These are phyloP conservation scores for Tothia fuscella DNA, from an alignment of 2,329 filamentous ascomycete species.

Conservation along the genomic window DNA sequence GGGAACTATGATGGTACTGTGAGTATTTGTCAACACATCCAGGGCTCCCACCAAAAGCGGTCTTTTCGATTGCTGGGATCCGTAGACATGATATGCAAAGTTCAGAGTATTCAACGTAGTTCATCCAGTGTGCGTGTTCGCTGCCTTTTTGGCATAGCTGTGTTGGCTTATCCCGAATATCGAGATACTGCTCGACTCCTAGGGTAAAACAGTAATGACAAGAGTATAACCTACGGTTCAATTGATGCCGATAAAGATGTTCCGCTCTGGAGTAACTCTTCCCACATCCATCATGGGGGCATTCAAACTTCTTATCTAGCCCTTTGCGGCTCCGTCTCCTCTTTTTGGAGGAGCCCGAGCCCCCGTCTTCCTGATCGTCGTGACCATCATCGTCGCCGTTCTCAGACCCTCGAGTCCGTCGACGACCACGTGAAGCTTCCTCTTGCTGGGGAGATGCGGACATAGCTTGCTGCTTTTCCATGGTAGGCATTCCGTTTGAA, in stretches of 20 bases:
- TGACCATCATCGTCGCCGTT: constrained; percentile 19
- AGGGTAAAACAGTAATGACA: not conserved
- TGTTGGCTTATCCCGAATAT: too few relatives aligned
- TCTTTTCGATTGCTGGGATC: too few relatives aligned
- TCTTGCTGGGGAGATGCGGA: constrained; percentile 13
- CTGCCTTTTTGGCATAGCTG: too few relatives aligned
- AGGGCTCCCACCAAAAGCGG: too few relatives aligned
- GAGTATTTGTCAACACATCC: too few relatives aligned
- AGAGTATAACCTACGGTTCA: constrained; percentile 59
- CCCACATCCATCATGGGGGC: constrained; percentile 73
- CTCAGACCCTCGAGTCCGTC: constrained; percentile 25
- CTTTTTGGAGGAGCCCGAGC: constrained; percentile 33
- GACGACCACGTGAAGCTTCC: constrained; percentile 25
- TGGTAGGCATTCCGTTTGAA: constrained; percentile 4
- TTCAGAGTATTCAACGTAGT: too few relatives aligned
- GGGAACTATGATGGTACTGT: too few relatives aligned
- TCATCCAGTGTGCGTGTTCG: not conserved
- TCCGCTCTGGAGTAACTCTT: constrained; percentile 96
- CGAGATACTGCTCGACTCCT: too few relatives aligned
- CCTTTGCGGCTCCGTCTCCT: constrained; percentile 63
- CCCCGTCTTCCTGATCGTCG: constrained; percentile 17
- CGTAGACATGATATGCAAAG: too few relatives aligned
- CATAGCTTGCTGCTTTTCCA: constrained; percentile 3
- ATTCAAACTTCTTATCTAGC: constrained; percentile 59
- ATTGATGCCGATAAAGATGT: constrained; percentile 89